Evolutionary conservation across 1,284 basidiomycete genomes (phyloP), one percentile per base, ranked within the genome.

Genomic region (Limonomyces culmigenus): DNA sequence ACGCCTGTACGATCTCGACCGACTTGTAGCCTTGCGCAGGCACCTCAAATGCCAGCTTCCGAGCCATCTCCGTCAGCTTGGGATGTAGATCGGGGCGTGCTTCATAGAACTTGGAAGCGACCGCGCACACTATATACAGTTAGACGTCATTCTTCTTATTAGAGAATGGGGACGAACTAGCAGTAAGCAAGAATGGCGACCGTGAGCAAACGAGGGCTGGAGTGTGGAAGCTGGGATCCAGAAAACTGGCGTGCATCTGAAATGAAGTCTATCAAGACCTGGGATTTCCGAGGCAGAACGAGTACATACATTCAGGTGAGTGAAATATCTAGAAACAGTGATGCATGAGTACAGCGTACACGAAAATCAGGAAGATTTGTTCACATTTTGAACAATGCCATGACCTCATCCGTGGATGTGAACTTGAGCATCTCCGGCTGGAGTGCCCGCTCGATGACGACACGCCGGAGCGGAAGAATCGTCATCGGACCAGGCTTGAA

Each of bases 401-500:
- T 70, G 18, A 92, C 87, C 50, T 91, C 84, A 32, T 88, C 81
- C 0, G 78, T 81, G 38, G 63, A 63, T 2, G 85, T 76, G 46
- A 91, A 88, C 42, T 63, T 85, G 25, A 93, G 59, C 71, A 92
- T 89, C 50, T 92, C 88, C 0, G 88, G 88, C 45, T 87, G 84
- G 25, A 87, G 57, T 51, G 87, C 83, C 20, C 85, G 75, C 51
- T 93, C 91, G 42, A 93, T 93, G 52, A 81, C 85, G 42, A 93
- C 58, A 31, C 87, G 67, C 27, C 89, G 72, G 30, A 92, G 63
- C 0, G 87, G 87, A 19, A 89, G 54, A 38, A 89, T 85, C 8
- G 78, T 83, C 72, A 88, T 87, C 1, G 84, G 84, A 13, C 87
- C 89, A 33, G 93, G 91, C 50, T 86, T 91, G 63, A 97, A 98